Evolutionary conservation across 2,329 filamentous ascomycete genomes (phyloP), one percentile per base, ranked within the genome.

Genomic region (Lasiodiplodia sp.): DNA sequence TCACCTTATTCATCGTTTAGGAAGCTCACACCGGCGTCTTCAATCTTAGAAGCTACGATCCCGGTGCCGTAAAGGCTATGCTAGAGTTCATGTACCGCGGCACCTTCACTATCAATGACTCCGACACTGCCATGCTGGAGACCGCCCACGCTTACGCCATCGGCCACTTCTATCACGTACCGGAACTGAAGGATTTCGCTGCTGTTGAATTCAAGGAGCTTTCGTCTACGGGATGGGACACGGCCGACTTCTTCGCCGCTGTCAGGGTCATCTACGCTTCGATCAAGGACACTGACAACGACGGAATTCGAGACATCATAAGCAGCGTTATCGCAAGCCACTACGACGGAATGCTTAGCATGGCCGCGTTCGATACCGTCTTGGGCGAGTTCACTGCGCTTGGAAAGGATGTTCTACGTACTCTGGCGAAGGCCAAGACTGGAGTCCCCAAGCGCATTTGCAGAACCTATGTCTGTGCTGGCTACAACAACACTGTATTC

Each of bases 11-110:
- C 2, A 8, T n/a, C 1, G 7, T 4, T 4, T 0, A 65, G 62
- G 62, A 65, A 16, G 34, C 28, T 11, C 12, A 31, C 3, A 38
- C 25, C 10, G 31, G 47, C 18, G 12, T 38, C 69, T 89, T 97
- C 70, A 82, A 90, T 69, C 89, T 97, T 28, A 76, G 84, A 1
- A 81, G 86, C 71, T 90, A 93, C 72, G 86, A 93, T 73, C 80
- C 92, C 53, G 90, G 92, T 71, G 90, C 92, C 23, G 89, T 93
- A 67, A 89, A 91, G 69, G 93, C 89, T 78, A 92, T 94, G 73
- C 86, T 96, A 72, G 91, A 96, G 79, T 96, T 88, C 78, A 88
- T 95, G 64, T 96, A 96, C 81, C 94, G 91, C 1, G 87, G 87
- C 77, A 92, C 96, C 81, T 96, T 97, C 85, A 28, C 18, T 1